Conservation (phyloP, 73 alveolate species). For the Stentor coeruleus region DNA sequence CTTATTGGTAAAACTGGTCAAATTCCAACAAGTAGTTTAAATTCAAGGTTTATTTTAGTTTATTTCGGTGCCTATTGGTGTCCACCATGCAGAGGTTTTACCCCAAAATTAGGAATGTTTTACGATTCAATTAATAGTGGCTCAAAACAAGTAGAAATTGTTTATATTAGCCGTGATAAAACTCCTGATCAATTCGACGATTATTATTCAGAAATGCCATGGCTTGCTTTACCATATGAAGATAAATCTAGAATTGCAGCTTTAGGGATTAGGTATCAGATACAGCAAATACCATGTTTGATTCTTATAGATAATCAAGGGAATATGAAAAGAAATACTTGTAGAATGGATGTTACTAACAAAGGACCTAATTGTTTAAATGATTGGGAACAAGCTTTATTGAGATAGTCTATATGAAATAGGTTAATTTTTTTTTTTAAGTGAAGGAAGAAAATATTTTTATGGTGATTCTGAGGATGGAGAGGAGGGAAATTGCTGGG, state of each 20-base stretch:
- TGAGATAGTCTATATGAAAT: too few relatives aligned
- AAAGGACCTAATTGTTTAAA: slow-evolving; percentile 54
- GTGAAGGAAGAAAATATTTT: too few relatives aligned
- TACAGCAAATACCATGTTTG: slow-evolving; percentile 75
- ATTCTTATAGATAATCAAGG: slow-evolving; percentile 44
- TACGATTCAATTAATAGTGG: slow-evolving; percentile 74
- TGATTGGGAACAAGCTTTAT: too few relatives aligned
- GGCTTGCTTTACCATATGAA: slow-evolving; percentile 74
- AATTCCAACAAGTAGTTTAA: neutral
- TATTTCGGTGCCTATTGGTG: slow-evolving; percentile 78
- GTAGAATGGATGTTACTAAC: slow-evolving; percentile 43
- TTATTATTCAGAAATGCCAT: slow-evolving; percentile 71
- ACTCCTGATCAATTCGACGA: slow-evolving; percentile 62
- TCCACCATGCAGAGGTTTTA: slow-evolving; percentile 83
- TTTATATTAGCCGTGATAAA: slow-evolving; percentile 71
- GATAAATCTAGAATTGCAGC: slow-evolving; percentile 62
- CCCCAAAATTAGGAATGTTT: slow-evolving; percentile 72
- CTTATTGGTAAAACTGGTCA: neutral
- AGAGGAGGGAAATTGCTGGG: too few relatives aligned
- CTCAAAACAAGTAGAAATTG: slow-evolving; percentile 63
- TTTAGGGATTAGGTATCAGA: slow-evolving; percentile 58
- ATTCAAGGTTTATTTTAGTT: slow-evolving; percentile 38
- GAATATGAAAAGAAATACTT: slow-evolving; percentile 38
- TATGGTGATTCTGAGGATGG: too few relatives aligned
- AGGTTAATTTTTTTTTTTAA: too few relatives aligned